Evolutionary conservation across 1,284 basidiomycete genomes (phyloP).

Genomic region (Ustanciosporium gigantosporum): DNA sequence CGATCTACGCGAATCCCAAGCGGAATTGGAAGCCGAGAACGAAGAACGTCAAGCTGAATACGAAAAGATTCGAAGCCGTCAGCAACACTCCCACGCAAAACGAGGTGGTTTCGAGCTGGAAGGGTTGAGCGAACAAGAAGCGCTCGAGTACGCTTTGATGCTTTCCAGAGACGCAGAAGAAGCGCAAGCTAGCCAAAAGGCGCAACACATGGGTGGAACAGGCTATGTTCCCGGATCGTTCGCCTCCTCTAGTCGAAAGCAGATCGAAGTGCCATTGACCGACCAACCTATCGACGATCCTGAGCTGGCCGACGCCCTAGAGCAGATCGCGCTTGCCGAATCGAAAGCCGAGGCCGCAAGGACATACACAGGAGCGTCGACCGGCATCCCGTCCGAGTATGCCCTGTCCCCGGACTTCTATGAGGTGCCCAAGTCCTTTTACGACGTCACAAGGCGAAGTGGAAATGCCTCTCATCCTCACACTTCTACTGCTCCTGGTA

Average conservation of each 20-base stretch:
- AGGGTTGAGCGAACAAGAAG: slow-evolving; percentile 77
- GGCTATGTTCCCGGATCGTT: slow-evolving; percentile 23
- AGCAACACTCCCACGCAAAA: slow-evolving; percentile 65
- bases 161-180: slow-evolving; percentile 77
- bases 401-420: too few relatives aligned
- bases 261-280: slow-evolving; percentile 9
- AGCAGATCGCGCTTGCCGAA: slow-evolving; percentile 47
- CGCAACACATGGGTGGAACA: slow-evolving; percentile 6
- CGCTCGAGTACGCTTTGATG: slow-evolving; percentile 81
- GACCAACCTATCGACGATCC: slow-evolving; percentile 25
- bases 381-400: neutral
- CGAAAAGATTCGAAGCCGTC: slow-evolving; percentile 61
- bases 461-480: too few relatives aligned
- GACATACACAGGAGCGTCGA: slow-evolving; percentile 4
- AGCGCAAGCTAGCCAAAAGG: slow-evolving; percentile 17
- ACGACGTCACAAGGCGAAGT: slow-evolving; percentile 1
- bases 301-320: slow-evolving; percentile 42
- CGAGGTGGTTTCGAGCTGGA: slow-evolving; percentile 65
- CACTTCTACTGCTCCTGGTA: too few relatives aligned
- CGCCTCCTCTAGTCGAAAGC: slow-evolving; percentile 9
- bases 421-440: slow-evolving; percentile 9
- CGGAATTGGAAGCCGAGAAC: slow-evolving; percentile 66
- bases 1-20: slow-evolving; percentile 46
- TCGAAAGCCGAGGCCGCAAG: slow-evolving; percentile 30
- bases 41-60: slow-evolving; percentile 70